A percentile compares a stretch with the other conserved stretches of the same genome.
Evolutionary conservation across 768 basidiomycete species (phyloP).

Genomic region (Mrakia frigida): DNA sequence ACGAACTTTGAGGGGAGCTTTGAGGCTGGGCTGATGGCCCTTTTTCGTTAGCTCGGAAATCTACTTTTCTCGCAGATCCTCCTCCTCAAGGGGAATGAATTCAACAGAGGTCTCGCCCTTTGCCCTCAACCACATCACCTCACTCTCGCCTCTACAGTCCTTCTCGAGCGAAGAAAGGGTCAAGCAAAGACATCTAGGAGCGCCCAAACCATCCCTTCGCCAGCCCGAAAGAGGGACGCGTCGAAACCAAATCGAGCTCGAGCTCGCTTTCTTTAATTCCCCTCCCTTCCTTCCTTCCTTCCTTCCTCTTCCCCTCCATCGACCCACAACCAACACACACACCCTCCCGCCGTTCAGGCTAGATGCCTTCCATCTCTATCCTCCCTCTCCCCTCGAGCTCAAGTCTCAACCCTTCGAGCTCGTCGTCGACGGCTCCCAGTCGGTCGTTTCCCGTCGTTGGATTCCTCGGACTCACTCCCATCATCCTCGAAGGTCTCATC

Average conservation of each 20-base stretch:
- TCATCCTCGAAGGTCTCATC: background rate
- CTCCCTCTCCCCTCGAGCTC: slow-evolving; percentile 2
- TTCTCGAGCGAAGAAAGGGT: background rate
- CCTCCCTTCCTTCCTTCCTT: background rate
- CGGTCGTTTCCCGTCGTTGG: background rate
- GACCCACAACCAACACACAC: background rate
- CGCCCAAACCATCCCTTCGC: background rate
- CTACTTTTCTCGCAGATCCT: too few species aligned
- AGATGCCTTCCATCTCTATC: slow-evolving; percentile 7
- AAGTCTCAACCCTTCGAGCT: background rate
- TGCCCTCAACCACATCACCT: too few species aligned
- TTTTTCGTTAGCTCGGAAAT: too few species aligned
- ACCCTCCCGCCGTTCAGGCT: background rate
- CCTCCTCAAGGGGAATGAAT: too few species aligned
- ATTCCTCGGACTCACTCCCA: background rate
- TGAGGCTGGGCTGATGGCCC: too few species aligned
- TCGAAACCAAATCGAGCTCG: background rate
- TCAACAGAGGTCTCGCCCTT: too few species aligned
- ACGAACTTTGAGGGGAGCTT: too few species aligned
- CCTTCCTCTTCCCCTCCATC: background rate
- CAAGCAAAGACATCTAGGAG: background rate
- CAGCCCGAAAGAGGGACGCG: background rate
- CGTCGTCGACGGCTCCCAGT: background rate
- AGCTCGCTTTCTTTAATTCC: background rate
- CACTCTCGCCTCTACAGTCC: background rate